Percentiles rank a stretch among this genome's conserved stretches.
Conservation (phyloP, 257 asterid species). For the Solanum lignicaule region DNA sequence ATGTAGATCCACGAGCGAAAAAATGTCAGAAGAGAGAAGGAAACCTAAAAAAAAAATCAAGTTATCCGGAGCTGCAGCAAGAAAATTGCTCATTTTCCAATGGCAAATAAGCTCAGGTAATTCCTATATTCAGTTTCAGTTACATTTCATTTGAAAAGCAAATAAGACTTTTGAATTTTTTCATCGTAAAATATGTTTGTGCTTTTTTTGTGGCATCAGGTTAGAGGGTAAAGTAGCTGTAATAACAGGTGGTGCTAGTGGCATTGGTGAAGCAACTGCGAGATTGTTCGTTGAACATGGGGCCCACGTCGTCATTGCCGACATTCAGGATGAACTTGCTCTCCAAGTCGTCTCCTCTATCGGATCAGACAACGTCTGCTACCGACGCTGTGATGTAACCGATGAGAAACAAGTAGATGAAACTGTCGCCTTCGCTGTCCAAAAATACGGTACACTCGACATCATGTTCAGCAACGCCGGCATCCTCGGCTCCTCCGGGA, state of each 20-base stretch:
- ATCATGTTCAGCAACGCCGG: conserved; percentile 2
- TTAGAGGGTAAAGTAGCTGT: neutral
- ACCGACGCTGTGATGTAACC: neutral
- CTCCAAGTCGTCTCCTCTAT: neutral
- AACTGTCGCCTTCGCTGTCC: neutral
- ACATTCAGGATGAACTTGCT: neutral
- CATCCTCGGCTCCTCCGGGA: neutral
- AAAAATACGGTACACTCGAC: neutral
- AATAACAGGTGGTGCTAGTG: conserved; percentile 1
- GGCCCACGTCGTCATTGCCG: neutral
- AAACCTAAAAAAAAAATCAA: neutral
- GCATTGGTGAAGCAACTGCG: conserved; percentile 1
- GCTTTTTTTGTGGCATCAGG: neutral
- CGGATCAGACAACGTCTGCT: neutral
- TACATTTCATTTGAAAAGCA: neutral
- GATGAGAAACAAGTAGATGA: neutral
- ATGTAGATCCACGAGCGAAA: neutral
- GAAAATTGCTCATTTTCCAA: neutral
- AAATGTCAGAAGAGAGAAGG: neutral
- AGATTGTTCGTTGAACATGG: neutral
- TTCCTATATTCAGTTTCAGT: neutral
- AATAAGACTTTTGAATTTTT: no score
- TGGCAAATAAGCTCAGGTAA: conserved; percentile 1
- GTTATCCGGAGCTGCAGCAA: neutral
- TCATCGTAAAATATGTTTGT: no score